Percentiles rank a stretch among this genome's conserved stretches.
phyloP scores from a whole-genome alignment of 768 basidiomycete species.

The Lentinula lateritia region DNA sequence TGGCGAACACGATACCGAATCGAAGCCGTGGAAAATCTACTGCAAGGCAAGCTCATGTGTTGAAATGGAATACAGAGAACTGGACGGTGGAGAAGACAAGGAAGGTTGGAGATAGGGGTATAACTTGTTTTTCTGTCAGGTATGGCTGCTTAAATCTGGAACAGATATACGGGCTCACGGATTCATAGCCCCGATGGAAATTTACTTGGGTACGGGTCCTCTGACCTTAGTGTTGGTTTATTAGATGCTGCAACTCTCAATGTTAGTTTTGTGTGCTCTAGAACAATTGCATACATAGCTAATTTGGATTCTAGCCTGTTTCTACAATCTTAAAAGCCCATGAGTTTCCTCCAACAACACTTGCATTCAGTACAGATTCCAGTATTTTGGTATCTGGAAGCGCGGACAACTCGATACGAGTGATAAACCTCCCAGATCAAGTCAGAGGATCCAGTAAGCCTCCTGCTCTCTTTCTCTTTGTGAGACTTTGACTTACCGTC shows the following conservation, averaged over 20 bases:
- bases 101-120: constrained; percentile 71
- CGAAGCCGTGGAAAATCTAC: constrained; percentile 49
- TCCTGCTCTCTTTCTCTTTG: background rate
- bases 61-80: constrained; percentile 66
- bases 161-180: constrained; percentile 1
- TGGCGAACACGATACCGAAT: constrained; percentile 64
- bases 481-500: constrained; percentile 9
- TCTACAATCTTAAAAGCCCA: constrained; percentile 89
- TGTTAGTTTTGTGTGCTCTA: constrained; percentile 32
- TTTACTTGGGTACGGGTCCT: constrained; percentile 79
- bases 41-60: constrained; percentile 56
- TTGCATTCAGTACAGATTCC: constrained; percentile 83
- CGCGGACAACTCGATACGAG: constrained; percentile 81
- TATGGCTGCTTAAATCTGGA: constrained; percentile 23
- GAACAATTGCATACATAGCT: background rate
- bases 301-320: constrained; percentile 55
- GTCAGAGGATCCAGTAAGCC: constrained; percentile 48
- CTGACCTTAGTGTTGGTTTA: constrained; percentile 80
- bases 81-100: constrained; percentile 65
- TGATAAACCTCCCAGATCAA: constrained; percentile 65
- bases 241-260: constrained; percentile 73
- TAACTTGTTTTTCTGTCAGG: constrained; percentile 91
- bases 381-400: constrained; percentile 84
- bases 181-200: constrained; percentile 67
- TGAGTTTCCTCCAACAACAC: constrained; percentile 87